Base-by-base conservation (phyloP, 169 alveolate species). In the Plasmodium gonderi region DNA sequence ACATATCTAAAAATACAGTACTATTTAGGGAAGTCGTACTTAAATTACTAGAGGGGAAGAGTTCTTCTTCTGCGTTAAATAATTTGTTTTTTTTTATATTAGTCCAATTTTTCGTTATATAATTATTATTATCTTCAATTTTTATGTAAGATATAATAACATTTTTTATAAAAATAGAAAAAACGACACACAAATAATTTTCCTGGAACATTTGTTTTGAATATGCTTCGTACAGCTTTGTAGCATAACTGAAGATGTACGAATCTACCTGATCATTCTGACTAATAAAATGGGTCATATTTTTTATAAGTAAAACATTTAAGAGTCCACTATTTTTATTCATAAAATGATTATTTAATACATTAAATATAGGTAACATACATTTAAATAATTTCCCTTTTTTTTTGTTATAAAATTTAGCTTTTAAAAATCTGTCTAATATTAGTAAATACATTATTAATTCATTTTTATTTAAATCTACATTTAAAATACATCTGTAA, bases 341-440 rank as follows among this genome's bases (percentile, higher is more conserved):
- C 3, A 26, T 72, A 67, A 67, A 81, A 81, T 81, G 64, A 49
- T 33, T 65, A 40, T 51, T 87, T 60, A 87, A 31, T 75, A 75
- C 40, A 75, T 90, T 77, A 90, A 90, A 77, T 60, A 90, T 12
- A 23, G 90, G 91, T 29, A 77, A 26, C 47, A 90, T 60, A 33
- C 75, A 26, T 36, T 79, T 78, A 78, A 90, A 90, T 47, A 90
- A 65, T 38, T 90, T 90, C 20, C 17, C 82, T 79, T 90, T 90
- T 64, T 60, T 90, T 33, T 77, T 76, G 9, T 76, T 64, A 78
- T 65, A 47, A 67, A 77, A 51, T 79, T 78, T 64, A 0, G 29
- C 44, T 75, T 87, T 76, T 31, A 90, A 65, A 90, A 78, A 67
- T 4, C 31, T 78, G 5, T 76, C 33, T 33, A 90, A 47, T 77